Percentiles rank a stretch among this genome's conserved stretches.
phyloP scores from a whole-genome alignment of 2,329 filamentous ascomycete genomes.

The Calonectria montana region DNA sequence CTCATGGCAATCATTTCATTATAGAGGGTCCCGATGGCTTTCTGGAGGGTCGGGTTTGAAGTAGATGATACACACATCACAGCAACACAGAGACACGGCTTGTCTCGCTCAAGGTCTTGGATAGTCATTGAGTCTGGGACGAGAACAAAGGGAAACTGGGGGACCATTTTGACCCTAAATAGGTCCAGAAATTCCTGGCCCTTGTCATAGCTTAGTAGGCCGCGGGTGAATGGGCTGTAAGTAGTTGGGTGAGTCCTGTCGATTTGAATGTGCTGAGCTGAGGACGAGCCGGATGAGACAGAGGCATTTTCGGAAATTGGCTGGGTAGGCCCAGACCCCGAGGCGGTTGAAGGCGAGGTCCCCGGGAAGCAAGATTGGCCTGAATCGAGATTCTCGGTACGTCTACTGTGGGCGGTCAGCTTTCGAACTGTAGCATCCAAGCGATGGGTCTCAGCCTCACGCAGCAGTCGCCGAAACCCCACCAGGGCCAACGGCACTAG shows the following conservation, averaged over 20 bases:
- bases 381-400: slow-evolving; percentile 15
- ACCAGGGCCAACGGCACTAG: slow-evolving; percentile 11
- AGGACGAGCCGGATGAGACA: not conserved
- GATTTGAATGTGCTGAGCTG: slow-evolving; percentile 4
- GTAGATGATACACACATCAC: slow-evolving; percentile 42
- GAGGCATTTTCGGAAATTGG: slow-evolving; percentile 13
- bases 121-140: slow-evolving; percentile 32
- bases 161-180: slow-evolving; percentile 40
- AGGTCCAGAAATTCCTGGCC: slow-evolving; percentile 41
- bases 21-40: slow-evolving; percentile 41
- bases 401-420: slow-evolving; percentile 23
- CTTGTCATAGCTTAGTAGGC: slow-evolving; percentile 34
- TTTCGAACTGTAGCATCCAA: not conserved
- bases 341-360: slow-evolving; percentile 25
- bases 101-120: slow-evolving; percentile 33
- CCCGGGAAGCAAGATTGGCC: slow-evolving; percentile 23
- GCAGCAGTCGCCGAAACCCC: slow-evolving; percentile 6
- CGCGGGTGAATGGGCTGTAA: slow-evolving; percentile 37
- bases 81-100: slow-evolving; percentile 43
- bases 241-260: slow-evolving; percentile 30
- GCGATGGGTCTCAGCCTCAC: slow-evolving; percentile 13
- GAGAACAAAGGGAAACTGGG: slow-evolving; percentile 46
- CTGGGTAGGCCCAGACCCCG: slow-evolving; percentile 10
- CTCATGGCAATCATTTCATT: slow-evolving; percentile 40
- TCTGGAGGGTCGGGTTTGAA: slow-evolving; percentile 38